Percentiles rank a stretch among this genome's conserved stretches.
Evolutionary conservation across 805 yeast genomes (phyloP).

Genomic region (Starmerella riodocensis): DNA sequence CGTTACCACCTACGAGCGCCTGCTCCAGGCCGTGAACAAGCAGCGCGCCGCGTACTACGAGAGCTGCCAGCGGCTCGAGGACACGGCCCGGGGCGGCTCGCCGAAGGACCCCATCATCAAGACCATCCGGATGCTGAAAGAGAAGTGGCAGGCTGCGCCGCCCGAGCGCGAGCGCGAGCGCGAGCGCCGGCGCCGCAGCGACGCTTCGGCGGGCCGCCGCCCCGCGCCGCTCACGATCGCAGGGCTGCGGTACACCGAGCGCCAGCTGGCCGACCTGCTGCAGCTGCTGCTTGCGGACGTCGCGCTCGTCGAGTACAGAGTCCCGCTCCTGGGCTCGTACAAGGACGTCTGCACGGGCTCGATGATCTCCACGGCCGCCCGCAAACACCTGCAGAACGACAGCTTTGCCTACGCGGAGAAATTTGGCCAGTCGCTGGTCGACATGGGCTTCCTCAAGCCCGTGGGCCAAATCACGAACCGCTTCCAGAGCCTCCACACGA

Average conservation of each 20-base stretch:
- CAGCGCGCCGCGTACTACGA: constrained; percentile 50
- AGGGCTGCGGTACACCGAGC: constrained; percentile 26
- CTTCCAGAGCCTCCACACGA: constrained; percentile 58
- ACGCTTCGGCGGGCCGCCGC: neutral
- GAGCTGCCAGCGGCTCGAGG: constrained; percentile 58
- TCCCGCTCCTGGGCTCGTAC: constrained; percentile 58
- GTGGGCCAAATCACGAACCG: constrained; percentile 39
- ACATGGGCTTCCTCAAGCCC: constrained; percentile 44
- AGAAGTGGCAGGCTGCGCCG: constrained; percentile 1
- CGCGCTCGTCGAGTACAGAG: constrained; percentile 41
- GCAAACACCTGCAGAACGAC: constrained; percentile 36
- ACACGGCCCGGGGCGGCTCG: constrained; percentile 22
- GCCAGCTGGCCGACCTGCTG: constrained; percentile 33
- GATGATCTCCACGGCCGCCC: constrained; percentile 45
- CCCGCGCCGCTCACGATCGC: constrained; percentile 19
- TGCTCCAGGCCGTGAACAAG: constrained; percentile 35
- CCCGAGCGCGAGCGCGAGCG: neutral
- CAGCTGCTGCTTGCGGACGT: constrained; percentile 34
- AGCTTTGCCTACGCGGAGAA: constrained; percentile 52
- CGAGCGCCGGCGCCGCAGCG: too few species aligned
- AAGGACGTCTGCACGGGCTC: constrained; percentile 49
- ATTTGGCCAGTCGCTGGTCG: constrained; percentile 62
- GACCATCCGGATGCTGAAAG: constrained; percentile 10
- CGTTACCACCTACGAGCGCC: constrained; percentile 37
- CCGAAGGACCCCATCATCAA: constrained; percentile 14